phyloP scores from a whole-genome alignment of 2,329 filamentous ascomycete species.

The Beauveria caledonica region DNA sequence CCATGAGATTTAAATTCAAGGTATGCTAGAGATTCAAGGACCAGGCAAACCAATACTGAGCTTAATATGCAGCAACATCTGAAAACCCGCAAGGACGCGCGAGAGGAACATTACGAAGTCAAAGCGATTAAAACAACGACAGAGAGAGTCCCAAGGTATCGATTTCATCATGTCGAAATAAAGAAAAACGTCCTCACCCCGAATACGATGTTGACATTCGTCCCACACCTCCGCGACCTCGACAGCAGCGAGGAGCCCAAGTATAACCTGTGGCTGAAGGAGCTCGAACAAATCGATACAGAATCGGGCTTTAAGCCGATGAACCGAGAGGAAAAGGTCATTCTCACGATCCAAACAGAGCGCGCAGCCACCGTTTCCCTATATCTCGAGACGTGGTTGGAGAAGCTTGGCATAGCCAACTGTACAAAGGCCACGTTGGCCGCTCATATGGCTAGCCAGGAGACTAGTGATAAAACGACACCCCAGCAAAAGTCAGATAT shows the following conservation, averaged over 20 bases:
- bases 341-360: conserved; percentile 42
- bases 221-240: conserved; percentile 50
- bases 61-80: conserved; percentile 30
- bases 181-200: conserved; percentile 51
- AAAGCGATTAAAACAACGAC: conserved; percentile 41
- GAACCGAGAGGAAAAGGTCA: conserved; percentile 42
- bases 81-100: conserved; percentile 36
- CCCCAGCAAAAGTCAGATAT: conserved; percentile 47
- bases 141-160: conserved; percentile 47
- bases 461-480: conserved; percentile 39
- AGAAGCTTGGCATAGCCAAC: conserved; percentile 38
- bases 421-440: conserved; percentile 46
- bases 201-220: conserved; percentile 52
- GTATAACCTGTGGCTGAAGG: conserved; percentile 48
- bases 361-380: conserved; percentile 42
- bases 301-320: conserved; percentile 49
- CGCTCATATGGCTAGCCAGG: conserved; percentile 43
- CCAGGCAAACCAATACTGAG: not conserved
- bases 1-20: conserved; percentile 45
- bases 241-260: conserved; percentile 47
- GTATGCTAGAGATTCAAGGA: conserved; percentile 20
- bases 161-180: conserved; percentile 53
- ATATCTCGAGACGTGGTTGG: conserved; percentile 47
- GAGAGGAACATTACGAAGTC: conserved; percentile 32
- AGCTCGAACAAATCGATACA: conserved; percentile 49